A percentile compares a stretch with the other conserved stretches of the same genome.
phyloP scores from a whole-genome alignment of 1,139 yeast genomes.

The Sugiyamaella xylanicola region DNA sequence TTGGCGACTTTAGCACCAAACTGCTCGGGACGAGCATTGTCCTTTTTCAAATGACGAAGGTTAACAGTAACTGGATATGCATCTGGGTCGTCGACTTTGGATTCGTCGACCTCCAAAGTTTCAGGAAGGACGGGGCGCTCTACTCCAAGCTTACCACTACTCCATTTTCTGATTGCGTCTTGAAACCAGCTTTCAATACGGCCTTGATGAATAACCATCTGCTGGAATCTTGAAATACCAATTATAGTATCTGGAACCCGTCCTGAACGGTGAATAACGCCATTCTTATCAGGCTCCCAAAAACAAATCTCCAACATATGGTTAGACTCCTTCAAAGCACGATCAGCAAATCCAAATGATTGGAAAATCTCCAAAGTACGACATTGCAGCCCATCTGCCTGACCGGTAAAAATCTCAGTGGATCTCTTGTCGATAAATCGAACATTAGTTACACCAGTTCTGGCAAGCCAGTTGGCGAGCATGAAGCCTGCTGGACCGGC shows the following conservation, averaged over 20 bases:
- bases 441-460: slow-evolving; percentile 40
- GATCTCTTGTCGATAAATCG: slow-evolving; percentile 44
- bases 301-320: slow-evolving; percentile 37
- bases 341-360: slow-evolving; percentile 42
- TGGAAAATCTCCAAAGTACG: slow-evolving; percentile 44
- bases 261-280: slow-evolving; percentile 34
- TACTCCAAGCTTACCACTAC: slow-evolving; percentile 34
- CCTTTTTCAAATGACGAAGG: slow-evolving; percentile 32
- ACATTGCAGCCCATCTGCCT: slow-evolving; percentile 46
- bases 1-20: slow-evolving; percentile 36
- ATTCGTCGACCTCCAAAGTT: slow-evolving; percentile 36
- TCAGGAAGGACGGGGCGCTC: slow-evolving; percentile 42
- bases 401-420: slow-evolving; percentile 42
- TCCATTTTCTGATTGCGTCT: slow-evolving; percentile 40
- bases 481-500: slow-evolving; percentile 47
- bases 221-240: slow-evolving; percentile 43
- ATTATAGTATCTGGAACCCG: slow-evolving; percentile 41
- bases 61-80: slow-evolving; percentile 42
- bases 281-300: slow-evolving; percentile 30
- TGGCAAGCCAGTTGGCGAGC: slow-evolving; percentile 42
- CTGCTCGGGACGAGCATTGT: slow-evolving; percentile 37
- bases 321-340: slow-evolving; percentile 41
- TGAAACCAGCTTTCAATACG: slow-evolving; percentile 41
- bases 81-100: slow-evolving; percentile 31
- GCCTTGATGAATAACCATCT: slow-evolving; percentile 45